Conservation (phyloP, 208 protist genomes). For the Trypanosoma brucei region DNA sequence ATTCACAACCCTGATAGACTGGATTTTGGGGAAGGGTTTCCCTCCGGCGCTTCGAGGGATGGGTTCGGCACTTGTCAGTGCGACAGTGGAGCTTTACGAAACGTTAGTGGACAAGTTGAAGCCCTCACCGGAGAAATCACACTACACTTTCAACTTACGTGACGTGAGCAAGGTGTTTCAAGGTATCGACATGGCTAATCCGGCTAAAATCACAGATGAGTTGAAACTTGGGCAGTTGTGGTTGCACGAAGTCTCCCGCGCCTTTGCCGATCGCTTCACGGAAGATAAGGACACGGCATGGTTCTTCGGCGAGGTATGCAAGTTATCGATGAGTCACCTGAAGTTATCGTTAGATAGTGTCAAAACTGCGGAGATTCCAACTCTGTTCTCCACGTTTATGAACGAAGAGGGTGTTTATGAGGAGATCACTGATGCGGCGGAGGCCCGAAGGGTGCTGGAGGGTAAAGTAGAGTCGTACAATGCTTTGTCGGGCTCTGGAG, state of each 20-base stretch:
- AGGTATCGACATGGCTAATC: constrained; percentile 84
- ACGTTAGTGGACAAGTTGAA: constrained; percentile 89
- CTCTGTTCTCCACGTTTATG: constrained; percentile 81
- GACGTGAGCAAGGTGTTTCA: constrained; percentile 95
- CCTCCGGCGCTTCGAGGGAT: constrained; percentile 40
- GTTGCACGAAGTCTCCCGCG: constrained; percentile 93
- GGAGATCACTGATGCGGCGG: constrained; percentile 69
- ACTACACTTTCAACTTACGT: constrained; percentile 98
- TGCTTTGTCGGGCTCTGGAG: constrained; percentile 44
- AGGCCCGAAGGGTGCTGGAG: constrained; percentile 77
- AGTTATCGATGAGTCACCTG: constrained; percentile 76
- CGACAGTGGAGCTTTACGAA: constrained; percentile 92
- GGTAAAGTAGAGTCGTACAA: constrained; percentile 90
- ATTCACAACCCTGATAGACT: constrained; percentile 88
- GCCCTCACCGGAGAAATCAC: constrained; percentile 96
- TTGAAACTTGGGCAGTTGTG: constrained; percentile 79
- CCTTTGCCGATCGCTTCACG: constrained; percentile 94
- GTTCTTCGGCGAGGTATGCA: constrained; percentile 80
- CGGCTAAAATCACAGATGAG: constrained; percentile 69
- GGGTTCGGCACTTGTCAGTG: constrained; percentile 64
- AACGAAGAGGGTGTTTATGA: constrained; percentile 89
- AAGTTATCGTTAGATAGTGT: constrained; percentile 45
- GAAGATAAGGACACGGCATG: constrained; percentile 88
- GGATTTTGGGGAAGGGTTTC: constrained; percentile 87
- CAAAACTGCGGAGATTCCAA: constrained; percentile 23